A percentile compares a stretch with the other conserved stretches of the same genome.
phyloP scores from a whole-genome alignment of 371 early-diverging fungal species.

The Coemansia sp. region DNA sequence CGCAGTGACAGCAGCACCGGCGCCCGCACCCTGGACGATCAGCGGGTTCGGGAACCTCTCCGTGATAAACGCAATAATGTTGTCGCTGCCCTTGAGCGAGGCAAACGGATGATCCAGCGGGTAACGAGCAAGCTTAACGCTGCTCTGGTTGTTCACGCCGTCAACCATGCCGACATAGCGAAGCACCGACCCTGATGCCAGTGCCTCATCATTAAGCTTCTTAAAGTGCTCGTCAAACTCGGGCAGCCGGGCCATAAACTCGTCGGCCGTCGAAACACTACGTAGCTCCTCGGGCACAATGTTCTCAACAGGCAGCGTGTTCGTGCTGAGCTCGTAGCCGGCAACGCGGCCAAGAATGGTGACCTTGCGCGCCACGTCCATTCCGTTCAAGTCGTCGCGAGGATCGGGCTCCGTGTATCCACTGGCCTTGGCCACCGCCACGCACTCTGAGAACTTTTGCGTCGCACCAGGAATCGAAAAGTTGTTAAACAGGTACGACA shows the following conservation, averaged over 20 bases:
- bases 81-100: slow-evolving; percentile 92
- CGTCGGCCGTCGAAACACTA: slow-evolving; percentile 64
- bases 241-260: slow-evolving; percentile 82
- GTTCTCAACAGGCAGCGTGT: slow-evolving; percentile 84
- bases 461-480: slow-evolving; percentile 68
- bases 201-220: slow-evolving; percentile 72
- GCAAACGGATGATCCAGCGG: slow-evolving; percentile 91
- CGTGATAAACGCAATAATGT: slow-evolving; percentile 93
- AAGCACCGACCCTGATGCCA: slow-evolving; percentile 71
- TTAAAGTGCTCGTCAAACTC: slow-evolving; percentile 82
- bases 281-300: slow-evolving; percentile 89
- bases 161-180: slow-evolving; percentile 93
- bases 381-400: slow-evolving; percentile 95
- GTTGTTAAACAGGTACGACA: slow-evolving; percentile 94
- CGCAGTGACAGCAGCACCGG: slow-evolving; percentile 95
- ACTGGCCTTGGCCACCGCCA: slow-evolving; percentile 81
- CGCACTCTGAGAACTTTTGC: slow-evolving; percentile 83
- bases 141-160: slow-evolving; percentile 63
- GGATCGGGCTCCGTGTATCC: slow-evolving; percentile 99
- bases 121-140: slow-evolving; percentile 80
- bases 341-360: slow-evolving; percentile 88
- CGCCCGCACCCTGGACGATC: slow-evolving; percentile 96
- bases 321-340: slow-evolving; percentile 72
- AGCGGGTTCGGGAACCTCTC: slow-evolving; percentile 89
- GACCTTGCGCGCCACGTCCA: slow-evolving; percentile 97